phyloP scores from a whole-genome alignment of 176 grass and related monocot species.

The Echinochloa phyllopogon region DNA sequence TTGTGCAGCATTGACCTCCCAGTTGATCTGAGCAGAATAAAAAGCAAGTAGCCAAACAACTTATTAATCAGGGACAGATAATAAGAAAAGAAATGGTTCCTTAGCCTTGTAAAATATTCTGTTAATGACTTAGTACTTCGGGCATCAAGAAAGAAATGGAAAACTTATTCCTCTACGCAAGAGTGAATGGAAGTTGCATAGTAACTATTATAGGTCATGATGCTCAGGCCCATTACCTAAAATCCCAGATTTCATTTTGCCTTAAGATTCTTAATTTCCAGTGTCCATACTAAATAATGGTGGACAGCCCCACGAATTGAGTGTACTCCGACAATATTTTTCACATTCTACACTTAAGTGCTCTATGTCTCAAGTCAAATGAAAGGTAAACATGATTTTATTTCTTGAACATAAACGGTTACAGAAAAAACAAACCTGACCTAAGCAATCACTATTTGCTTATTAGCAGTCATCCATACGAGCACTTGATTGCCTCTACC shows the following conservation, averaged over 20 bases:
- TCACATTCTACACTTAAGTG: conserved; percentile 2
- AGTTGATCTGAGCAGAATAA: conserved; percentile 58
- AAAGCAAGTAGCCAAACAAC: background rate
- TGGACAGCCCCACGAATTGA: background rate
- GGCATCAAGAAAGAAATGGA: conserved; percentile 26
- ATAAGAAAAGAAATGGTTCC: background rate
- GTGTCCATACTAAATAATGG: background rate
- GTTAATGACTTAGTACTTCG: conserved; percentile 2
- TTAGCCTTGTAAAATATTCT: background rate
- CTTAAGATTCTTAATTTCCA: conserved; percentile 13
- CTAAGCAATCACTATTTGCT: background rate
- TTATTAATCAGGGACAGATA: background rate
- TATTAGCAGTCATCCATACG: background rate
- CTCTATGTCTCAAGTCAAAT: background rate
- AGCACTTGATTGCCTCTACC: background rate
- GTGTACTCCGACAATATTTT: background rate
- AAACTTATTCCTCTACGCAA: background rate
- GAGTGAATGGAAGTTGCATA: conserved; percentile 26
- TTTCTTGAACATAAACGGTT: background rate
- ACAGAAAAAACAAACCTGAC: background rate
- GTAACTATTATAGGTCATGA: conserved; percentile 1
- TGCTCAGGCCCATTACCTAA: background rate
- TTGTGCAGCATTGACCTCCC: conserved; percentile 96
- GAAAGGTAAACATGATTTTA: background rate
- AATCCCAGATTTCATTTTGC: conserved; percentile 3